Evolutionary conservation across 75 land plant species (phyloP).

Genomic region (Cunninghamia lanceolata): DNA sequence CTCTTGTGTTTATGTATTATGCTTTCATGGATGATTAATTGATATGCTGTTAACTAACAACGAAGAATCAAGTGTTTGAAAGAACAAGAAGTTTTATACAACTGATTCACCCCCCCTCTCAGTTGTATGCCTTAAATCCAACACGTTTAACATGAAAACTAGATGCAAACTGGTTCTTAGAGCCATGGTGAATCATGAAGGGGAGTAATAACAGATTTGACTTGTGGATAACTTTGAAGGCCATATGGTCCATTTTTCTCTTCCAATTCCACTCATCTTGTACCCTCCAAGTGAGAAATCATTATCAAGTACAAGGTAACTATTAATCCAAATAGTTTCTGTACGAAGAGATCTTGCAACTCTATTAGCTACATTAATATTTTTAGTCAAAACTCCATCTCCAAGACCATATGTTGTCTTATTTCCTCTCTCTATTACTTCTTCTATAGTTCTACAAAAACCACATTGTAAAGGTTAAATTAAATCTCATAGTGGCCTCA

Average conservation of each 20-base stretch:
- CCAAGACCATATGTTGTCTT: conserved; percentile 22
- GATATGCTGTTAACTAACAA: no score
- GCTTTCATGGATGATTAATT: no score
- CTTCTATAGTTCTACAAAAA: conserved; percentile 22
- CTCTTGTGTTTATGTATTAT: no score
- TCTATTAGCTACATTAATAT: conserved; percentile 27
- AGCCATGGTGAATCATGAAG: conserved; percentile 62
- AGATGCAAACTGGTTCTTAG: neutral
- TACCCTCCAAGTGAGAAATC: conserved; percentile 74
- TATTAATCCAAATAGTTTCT: conserved; percentile 42
- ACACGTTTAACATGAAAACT: neutral
- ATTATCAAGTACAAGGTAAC: conserved; percentile 43
- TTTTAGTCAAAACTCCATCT: conserved; percentile 22
- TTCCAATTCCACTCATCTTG: conserved; percentile 88
- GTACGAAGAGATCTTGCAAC: conserved; percentile 27
- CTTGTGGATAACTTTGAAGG: conserved; percentile 56
- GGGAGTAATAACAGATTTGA: conserved; percentile 71
- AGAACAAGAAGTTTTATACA: no score
- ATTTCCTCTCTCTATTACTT: conserved; percentile 13
- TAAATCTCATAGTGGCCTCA: neutral
- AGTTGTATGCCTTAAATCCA: no score
- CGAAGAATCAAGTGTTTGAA: no score
- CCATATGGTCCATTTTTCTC: conserved; percentile 58
- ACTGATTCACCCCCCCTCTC: no score
- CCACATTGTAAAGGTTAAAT: neutral